Evolutionary conservation across 768 basidiomycete species (phyloP).

Genomic region (Saitozyma sp.): DNA sequence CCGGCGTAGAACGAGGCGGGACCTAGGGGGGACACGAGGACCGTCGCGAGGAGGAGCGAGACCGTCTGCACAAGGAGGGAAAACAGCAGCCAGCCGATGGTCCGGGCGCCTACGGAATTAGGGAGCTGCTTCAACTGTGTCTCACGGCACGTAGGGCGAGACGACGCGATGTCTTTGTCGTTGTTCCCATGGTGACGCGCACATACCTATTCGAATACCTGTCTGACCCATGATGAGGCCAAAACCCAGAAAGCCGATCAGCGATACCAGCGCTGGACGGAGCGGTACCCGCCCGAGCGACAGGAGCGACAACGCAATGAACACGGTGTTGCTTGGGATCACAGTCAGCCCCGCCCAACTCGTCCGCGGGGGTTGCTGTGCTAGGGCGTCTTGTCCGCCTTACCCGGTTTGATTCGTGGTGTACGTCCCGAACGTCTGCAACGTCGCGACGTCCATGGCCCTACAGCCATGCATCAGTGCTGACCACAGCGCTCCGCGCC

Average conservation of each 20-base stretch:
- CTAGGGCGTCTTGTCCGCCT: neutral
- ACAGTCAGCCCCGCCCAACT: neutral
- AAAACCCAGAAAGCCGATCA: constrained; percentile 18
- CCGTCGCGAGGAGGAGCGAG: too few species aligned
- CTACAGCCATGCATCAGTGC: constrained; percentile 11
- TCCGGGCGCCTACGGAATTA: too few species aligned
- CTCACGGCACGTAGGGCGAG: neutral
- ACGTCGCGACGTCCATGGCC: constrained; percentile 20
- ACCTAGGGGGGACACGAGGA: too few species aligned
- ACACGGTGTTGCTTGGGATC: constrained; percentile 21
- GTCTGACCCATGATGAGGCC: constrained; percentile 31
- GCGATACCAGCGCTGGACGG: constrained; percentile 14
- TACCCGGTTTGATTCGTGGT: constrained; percentile 21
- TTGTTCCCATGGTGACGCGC: neutral
- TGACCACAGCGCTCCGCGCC: neutral
- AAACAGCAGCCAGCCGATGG: too few species aligned
- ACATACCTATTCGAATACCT: constrained; percentile 19
- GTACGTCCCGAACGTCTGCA: constrained; percentile 29
- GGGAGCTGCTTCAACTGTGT: neutral
- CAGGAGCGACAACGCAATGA: constrained; percentile 16
- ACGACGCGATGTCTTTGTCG: neutral
- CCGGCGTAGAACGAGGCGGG: too few species aligned
- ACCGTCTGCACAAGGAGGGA: too few species aligned
- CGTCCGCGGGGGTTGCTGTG: neutral
- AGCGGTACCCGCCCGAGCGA: constrained; percentile 7